These are phyloP conservation scores for Colletotrichum caudatum DNA, from an alignment of 2,329 filamentous ascomycete species.

Conservation along the genomic window DNA sequence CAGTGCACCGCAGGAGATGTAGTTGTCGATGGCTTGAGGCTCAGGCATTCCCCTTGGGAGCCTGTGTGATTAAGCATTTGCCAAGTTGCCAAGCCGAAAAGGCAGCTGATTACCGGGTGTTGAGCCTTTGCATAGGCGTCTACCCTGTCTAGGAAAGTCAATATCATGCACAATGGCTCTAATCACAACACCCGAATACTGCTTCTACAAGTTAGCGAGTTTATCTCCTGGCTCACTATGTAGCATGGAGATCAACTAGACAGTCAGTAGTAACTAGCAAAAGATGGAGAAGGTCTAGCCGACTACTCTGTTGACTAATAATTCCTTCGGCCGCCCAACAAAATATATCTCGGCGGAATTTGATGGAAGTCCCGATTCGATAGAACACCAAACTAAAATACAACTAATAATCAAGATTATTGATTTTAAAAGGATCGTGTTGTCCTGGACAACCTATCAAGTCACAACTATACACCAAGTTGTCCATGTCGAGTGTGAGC, in stretches of 20 bases:
- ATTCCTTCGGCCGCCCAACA: not conserved
- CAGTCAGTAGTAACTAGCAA: not conserved
- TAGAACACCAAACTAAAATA: not conserved
- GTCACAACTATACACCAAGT: conserved; percentile 15
- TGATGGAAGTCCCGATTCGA: too few species aligned
- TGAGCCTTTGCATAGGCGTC: not conserved
- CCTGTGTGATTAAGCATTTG: conserved; percentile 16
- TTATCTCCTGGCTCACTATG: not conserved
- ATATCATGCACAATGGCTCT: not conserved
- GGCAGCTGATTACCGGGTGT: conserved; percentile 7
- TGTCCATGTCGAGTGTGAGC: conserved; percentile 31
- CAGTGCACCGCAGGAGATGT: not conserved
- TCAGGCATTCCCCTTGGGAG: conserved; percentile 9
- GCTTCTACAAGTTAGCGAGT: not conserved
- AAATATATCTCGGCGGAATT: not conserved
- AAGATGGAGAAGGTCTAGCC: not conserved
- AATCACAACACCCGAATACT: not conserved
- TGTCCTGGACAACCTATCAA: conserved; percentile 12
- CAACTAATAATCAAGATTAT: not conserved
- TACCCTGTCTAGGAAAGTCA: conserved; percentile 23
- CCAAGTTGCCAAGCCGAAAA: conserved; percentile 31
- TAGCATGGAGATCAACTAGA: not conserved
- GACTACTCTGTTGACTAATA: not conserved
- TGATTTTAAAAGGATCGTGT: conserved; percentile 13
- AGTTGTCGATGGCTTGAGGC: not conserved